Evolutionary conservation across 106 monocot genomes (phyloP).

Genomic region (Dendrobium catenatum): DNA sequence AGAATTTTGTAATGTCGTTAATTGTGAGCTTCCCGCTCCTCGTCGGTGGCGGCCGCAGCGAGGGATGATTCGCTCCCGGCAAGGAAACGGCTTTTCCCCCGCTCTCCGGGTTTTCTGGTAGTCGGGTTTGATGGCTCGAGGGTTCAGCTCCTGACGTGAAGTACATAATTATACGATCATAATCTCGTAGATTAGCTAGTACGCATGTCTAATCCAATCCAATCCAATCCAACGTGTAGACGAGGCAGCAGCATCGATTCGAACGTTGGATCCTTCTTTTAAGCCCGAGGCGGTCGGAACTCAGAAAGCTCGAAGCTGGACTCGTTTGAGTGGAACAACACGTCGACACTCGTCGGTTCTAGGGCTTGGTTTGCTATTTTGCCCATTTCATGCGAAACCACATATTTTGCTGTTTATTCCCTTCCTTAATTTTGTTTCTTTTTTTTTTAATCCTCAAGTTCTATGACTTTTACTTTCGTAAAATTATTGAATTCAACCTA

Average conservation of each 20-base stretch:
- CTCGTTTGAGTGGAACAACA: too few relatives aligned
- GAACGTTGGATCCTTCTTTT: neutral
- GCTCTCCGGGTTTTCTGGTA: neutral
- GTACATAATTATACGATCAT: neutral
- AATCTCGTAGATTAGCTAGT: neutral
- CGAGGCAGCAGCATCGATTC: neutral
- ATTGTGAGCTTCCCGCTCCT: constrained; percentile 26
- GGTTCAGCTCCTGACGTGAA: neutral
- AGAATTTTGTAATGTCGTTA: constrained; percentile 68
- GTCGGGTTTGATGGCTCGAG: neutral
- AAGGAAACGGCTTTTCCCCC: neutral
- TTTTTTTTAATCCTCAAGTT: too few relatives aligned
- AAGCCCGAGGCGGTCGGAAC: too few relatives aligned
- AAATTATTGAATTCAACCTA: too few relatives aligned
- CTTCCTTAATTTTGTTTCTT: too few relatives aligned
- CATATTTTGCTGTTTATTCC: too few relatives aligned
- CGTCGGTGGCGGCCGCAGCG: neutral
- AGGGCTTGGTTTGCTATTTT: too few relatives aligned
- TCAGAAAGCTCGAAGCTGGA: too few relatives aligned
- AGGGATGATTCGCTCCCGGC: neutral
- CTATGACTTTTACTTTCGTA: too few relatives aligned
- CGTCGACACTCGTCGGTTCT: too few relatives aligned
- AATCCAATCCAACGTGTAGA: neutral
- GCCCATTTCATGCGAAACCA: too few relatives aligned
- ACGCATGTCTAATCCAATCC: too few relatives aligned